These are phyloP conservation scores for Annulohypoxylon nitens DNA, from an alignment of 495 filamentous ascomycete genomes.

Conservation along the genomic window DNA sequence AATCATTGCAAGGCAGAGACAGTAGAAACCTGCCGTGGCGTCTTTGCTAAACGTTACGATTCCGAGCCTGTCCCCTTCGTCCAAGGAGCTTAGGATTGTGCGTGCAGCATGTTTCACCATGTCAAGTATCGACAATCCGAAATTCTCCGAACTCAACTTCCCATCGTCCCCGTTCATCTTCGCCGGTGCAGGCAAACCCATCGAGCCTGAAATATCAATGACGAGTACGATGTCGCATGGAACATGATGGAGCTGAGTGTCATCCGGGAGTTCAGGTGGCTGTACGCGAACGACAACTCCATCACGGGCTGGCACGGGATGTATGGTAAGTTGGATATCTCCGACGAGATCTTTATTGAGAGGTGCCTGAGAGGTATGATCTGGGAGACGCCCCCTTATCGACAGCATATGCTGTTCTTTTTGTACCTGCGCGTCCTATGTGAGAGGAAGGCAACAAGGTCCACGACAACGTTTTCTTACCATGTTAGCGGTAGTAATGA, in stretches of 20 bases:
- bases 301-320: slow-evolving; percentile 46
- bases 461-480: slow-evolving; percentile 13
- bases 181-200: slow-evolving; percentile 52
- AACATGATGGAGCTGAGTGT: slow-evolving; percentile 42
- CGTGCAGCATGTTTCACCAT: slow-evolving; percentile 61
- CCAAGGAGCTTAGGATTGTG: slow-evolving; percentile 59
- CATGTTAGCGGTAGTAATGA: slow-evolving; percentile 12
- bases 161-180: slow-evolving; percentile 46
- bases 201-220: slow-evolving; percentile 62
- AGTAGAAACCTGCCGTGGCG: slow-evolving; percentile 40
- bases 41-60: slow-evolving; percentile 58
- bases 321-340: slow-evolving; percentile 45
- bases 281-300: slow-evolving; percentile 56
- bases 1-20: background rate
- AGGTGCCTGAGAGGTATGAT: background rate
- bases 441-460: background rate
- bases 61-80: slow-evolving; percentile 58
- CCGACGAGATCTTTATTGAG: background rate
- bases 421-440: slow-evolving; percentile 15
- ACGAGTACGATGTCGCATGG: slow-evolving; percentile 63
- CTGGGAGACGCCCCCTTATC: slow-evolving; percentile 2
- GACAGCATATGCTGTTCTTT: background rate
- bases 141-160: slow-evolving; percentile 41
- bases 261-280: slow-evolving; percentile 51
- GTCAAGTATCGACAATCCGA: slow-evolving; percentile 58